Evolutionary conservation across 371 early-diverging fungal genomes (phyloP), one percentile per base, ranked within the genome.

Genomic region (Syncephalastrum monosporum): DNA sequence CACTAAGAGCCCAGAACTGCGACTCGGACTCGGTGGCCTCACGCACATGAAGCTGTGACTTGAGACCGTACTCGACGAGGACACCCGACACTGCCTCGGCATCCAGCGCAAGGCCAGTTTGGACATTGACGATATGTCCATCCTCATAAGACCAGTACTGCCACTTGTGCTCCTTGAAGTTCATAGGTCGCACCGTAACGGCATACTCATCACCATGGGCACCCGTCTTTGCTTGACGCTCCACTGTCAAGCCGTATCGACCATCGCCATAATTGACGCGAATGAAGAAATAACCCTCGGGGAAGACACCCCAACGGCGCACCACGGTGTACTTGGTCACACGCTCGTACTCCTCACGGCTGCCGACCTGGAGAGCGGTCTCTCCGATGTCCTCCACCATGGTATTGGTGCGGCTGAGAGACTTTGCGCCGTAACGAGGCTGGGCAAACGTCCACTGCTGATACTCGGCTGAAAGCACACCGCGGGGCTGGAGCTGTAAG

Each of bases 81-180:
- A 60, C 68, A 53, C 67, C 75, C 4, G 64, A 49, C 12, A 67
- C 53, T 17, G 61, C 59, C 52, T 75, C 65, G 43, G 74, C 65
- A 50, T 78, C 80, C 29, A 83, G 60, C 10, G 74, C 82, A 29
- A 81, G 64, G 19, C 82, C 82, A 46, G 80, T 83, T 47, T 78
- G 68, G 48, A 67, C 76, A 55, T 83, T 83, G 56, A 81, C 69
- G 64, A 83, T 57, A 59, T 79, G 70, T 15, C 80, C 77, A 41
- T 81, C 68, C 33, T 68, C 56, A 47, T 71, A 75, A 6, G 66
- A 61, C 83, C 83, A 83, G 46, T 80, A 67, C 57, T 83, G 82
- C 69, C 67, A 72, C 45, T 62, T 74, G 51, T 74, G 71, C 4
- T 64, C 65, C 57, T 70, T 72, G 47, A 68, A 74, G 51, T 72